These are phyloP conservation scores for Mycena metata DNA, from an alignment of 768 basidiomycete genomes.

Conservation along the genomic window DNA sequence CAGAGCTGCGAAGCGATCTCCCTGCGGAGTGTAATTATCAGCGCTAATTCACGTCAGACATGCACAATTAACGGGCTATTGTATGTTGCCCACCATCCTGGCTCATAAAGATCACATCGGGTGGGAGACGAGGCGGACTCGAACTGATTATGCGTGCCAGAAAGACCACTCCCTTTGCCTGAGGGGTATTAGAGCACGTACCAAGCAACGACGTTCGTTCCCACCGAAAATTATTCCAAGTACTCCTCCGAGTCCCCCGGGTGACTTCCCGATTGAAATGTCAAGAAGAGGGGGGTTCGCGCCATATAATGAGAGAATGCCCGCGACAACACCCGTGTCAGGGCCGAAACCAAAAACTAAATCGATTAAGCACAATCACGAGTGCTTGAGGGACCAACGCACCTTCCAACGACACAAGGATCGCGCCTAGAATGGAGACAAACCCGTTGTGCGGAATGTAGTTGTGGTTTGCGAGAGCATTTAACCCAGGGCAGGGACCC, in stretches of 20 bases:
- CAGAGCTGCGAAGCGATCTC: background rate
- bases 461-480: constrained; percentile 22
- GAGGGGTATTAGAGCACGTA: background rate
- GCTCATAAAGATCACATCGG: constrained; percentile 14
- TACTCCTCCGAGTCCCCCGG: background rate
- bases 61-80: background rate
- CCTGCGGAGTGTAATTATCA: background rate
- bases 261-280: constrained; percentile 13
- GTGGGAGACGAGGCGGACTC: constrained; percentile 15
- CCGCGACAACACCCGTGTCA: background rate
- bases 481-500: constrained; percentile 24
- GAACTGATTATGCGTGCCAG: constrained; percentile 25
- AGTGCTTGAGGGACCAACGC: background rate
- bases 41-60: background rate
- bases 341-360: constrained; percentile 1
- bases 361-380: background rate
- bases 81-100: no score
- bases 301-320: background rate
- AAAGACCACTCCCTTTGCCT: background rate
- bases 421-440: background rate
- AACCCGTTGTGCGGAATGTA: constrained; percentile 18
- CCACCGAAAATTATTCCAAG: background rate
- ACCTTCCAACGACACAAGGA: background rate
- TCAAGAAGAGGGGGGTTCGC: background rate
- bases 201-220: background rate